These are phyloP conservation scores for Mortierella sp. DNA, from an alignment of 371 early-diverging fungal genomes.

Conservation along the genomic window DNA sequence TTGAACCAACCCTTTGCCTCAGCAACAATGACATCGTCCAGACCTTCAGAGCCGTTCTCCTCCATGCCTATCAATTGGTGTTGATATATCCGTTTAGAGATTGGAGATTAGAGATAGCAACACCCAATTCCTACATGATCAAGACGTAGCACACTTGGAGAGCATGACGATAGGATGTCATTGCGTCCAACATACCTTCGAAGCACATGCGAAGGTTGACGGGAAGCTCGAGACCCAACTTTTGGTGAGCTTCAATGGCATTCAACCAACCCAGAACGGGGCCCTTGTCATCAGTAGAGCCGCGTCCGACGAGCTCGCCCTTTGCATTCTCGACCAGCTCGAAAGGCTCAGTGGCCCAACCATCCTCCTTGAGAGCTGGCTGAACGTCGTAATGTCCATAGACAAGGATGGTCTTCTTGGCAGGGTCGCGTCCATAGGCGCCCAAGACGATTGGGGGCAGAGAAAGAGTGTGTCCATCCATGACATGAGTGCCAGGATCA, in stretches of 20 bases:
- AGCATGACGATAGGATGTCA: background rate
- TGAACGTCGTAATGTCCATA: conserved; percentile 98
- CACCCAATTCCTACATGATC: too few species aligned
- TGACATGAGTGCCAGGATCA: conserved; percentile 85
- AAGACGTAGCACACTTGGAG: too few species aligned
- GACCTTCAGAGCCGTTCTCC: conserved; percentile 87
- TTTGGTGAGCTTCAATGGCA: conserved; percentile 92
- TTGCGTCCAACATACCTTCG: conserved; percentile 84
- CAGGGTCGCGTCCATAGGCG: conserved; percentile 87
- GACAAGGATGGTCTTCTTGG: conserved; percentile 94
- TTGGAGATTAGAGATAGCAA: too few species aligned
- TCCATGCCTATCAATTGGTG: conserved; percentile 61
- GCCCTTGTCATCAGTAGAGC: conserved; percentile 96
- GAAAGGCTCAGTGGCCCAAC: conserved; percentile 97
- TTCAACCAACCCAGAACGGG: conserved; percentile 95
- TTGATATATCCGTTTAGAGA: too few species aligned
- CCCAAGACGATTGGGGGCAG: conserved; percentile 95
- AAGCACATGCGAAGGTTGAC: conserved; percentile 96
- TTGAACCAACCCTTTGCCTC: conserved; percentile 90
- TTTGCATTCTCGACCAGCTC: conserved; percentile 85
- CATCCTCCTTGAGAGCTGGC: conserved; percentile 94
- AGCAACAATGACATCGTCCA: conserved; percentile 86
- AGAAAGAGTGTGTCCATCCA: conserved; percentile 81
- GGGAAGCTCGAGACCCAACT: conserved; percentile 88
- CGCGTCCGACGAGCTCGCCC: conserved; percentile 91